Conservation (phyloP, 768 basidiomycete species). For the Fomitopsis serialis region DNA sequence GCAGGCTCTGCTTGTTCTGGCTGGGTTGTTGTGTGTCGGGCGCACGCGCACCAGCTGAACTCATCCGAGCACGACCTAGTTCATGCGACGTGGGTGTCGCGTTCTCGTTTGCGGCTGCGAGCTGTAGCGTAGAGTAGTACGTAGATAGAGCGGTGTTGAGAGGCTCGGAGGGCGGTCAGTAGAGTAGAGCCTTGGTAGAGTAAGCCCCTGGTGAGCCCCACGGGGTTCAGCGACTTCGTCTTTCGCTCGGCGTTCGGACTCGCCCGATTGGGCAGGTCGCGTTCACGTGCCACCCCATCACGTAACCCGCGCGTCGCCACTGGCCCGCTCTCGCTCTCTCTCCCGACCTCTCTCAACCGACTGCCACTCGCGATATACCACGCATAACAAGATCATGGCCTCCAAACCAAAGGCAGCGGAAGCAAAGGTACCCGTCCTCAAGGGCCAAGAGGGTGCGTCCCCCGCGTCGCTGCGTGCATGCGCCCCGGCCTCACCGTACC, state of each 20-base stretch:
- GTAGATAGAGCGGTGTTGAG: neutral
- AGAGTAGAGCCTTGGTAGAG: too few species aligned
- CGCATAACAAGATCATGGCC: slow-evolving; percentile 9
- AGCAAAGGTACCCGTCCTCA: slow-evolving; percentile 42
- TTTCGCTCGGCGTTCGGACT: neutral
- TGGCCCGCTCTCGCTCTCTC: neutral
- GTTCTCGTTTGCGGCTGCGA: neutral
- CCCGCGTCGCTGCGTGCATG: neutral
- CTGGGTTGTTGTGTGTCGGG: neutral
- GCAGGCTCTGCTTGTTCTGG: slow-evolving; percentile 22
- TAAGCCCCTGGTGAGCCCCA: too few species aligned
- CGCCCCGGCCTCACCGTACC: neutral
- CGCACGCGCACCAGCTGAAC: slow-evolving; percentile 41
- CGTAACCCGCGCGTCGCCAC: neutral
- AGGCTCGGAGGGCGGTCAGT: too few species aligned
- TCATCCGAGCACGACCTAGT: slow-evolving; percentile 39
- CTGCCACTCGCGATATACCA: too few species aligned
- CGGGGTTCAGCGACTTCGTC: too few species aligned
- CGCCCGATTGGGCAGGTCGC: neutral
- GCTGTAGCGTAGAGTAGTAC: neutral
- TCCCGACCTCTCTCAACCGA: slow-evolving; percentile 4
- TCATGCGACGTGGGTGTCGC: neutral
- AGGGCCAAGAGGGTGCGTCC: slow-evolving; percentile 64
- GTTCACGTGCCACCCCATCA: neutral
- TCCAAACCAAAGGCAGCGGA: slow-evolving; percentile 20